Evolutionary conservation across 257 asterid genomes (phyloP).

Genomic region (Fraxinus americana): DNA sequence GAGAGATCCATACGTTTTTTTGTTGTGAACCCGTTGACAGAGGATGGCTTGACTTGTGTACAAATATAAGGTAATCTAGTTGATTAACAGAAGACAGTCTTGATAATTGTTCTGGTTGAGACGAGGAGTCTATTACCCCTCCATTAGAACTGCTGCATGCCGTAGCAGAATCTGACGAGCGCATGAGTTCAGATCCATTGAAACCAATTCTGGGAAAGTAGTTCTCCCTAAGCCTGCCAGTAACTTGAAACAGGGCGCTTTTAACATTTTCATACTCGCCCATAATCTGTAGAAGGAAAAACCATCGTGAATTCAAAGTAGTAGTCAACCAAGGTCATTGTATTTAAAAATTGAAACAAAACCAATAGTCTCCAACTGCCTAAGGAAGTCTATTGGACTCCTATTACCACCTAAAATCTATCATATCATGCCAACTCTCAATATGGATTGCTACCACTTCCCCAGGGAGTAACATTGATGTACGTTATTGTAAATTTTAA

Average conservation of each 20-base stretch:
- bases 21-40: constrained; percentile 16
- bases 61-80: constrained; percentile 24
- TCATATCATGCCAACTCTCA: constrained; percentile 6
- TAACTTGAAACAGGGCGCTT: constrained; percentile 55
- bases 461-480: not conserved
- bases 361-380: constrained; percentile 5
- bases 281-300: constrained; percentile 39
- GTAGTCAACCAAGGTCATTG: not conserved
- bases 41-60: constrained; percentile 21
- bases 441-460: not conserved
- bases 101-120: constrained; percentile 17
- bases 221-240: constrained; percentile 53
- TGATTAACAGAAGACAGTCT: constrained; percentile 19
- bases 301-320: constrained; percentile 12
- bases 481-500: not conserved
- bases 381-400: constrained; percentile 2
- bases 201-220: constrained; percentile 36
- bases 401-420: not conserved
- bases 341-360: not conserved
- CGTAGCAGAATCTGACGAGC: not conserved
- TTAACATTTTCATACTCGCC: constrained; percentile 57
- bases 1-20: constrained; percentile 23
- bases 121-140: constrained; percentile 9
- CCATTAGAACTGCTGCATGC: constrained; percentile 11
- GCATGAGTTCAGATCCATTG: constrained; percentile 29